Percentiles rank a stretch among this genome's conserved stretches.
These are phyloP conservation scores for Talaromyces sp. DNA, from an alignment of 2,329 filamentous ascomycete genomes.

Conservation along the genomic window DNA sequence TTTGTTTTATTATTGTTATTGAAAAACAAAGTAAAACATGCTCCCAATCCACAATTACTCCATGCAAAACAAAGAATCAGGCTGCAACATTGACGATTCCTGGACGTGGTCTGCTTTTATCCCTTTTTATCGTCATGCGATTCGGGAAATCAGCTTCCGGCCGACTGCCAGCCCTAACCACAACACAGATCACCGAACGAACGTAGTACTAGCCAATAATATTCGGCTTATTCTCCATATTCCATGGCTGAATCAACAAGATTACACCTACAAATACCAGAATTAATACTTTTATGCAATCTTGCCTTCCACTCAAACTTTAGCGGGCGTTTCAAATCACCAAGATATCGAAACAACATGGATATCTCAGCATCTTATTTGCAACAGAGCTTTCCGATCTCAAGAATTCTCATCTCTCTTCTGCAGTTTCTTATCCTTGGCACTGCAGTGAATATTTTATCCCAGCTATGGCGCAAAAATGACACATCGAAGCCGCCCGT, in stretches of 20 bases:
- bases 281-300: not conserved
- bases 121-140: not conserved
- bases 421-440: not conserved
- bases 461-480: constrained; percentile 39
- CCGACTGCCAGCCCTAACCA: not conserved
- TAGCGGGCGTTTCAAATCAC: not conserved
- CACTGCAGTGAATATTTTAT: constrained; percentile 44
- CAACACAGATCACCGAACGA: not conserved
- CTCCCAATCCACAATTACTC: too few species aligned
- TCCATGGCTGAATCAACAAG: not conserved
- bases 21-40: not conserved
- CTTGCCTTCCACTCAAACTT: not conserved
- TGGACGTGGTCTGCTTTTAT: not conserved
- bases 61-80: not conserved
- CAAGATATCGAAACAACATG: not conserved
- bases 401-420: not conserved
- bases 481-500: constrained; percentile 72
- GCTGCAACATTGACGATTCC: not conserved
- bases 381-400: not conserved
- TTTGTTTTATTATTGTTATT: too few species aligned
- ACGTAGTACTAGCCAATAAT: not conserved
- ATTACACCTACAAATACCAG: not conserved
- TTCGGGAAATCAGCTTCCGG: not conserved
- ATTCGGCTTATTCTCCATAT: not conserved
- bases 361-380: not conserved